Evolutionary conservation across 768 basidiomycete species (phyloP).

Genomic region (Phlebiopsis flavidoalba): DNA sequence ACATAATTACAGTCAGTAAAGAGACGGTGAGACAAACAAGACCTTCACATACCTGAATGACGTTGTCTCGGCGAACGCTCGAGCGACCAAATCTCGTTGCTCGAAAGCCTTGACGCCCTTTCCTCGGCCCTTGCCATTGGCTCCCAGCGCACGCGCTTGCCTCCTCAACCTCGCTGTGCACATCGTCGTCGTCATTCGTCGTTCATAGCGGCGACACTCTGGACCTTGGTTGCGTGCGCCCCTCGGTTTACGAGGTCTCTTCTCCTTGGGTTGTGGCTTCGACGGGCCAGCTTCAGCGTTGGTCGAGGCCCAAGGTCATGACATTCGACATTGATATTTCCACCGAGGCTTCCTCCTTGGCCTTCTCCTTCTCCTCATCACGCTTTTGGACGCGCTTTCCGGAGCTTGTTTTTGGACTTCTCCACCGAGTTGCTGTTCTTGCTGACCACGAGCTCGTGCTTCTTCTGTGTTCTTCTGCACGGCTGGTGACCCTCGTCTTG

Average conservation of each 20-base stretch:
- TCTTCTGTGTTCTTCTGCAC: slow-evolving; percentile 60
- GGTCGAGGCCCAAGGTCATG: slow-evolving; percentile 25
- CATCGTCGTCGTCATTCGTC: slow-evolving; percentile 42
- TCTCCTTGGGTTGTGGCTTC: slow-evolving; percentile 14
- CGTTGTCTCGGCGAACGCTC: slow-evolving; percentile 96
- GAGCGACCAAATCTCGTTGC: slow-evolving; percentile 89
- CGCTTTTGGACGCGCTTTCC: slow-evolving; percentile 57
- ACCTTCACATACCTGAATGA: slow-evolving; percentile 63
- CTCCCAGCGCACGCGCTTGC: slow-evolving; percentile 46
- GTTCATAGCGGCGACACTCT: neutral
- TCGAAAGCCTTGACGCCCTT: slow-evolving; percentile 63
- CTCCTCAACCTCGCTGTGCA: slow-evolving; percentile 65
- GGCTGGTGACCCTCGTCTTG: slow-evolving; percentile 24
- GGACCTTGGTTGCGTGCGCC: slow-evolving; percentile 13
- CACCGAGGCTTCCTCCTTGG: slow-evolving; percentile 69
- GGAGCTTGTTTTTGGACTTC: slow-evolving; percentile 72
- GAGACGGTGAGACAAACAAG: neutral
- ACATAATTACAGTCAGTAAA: slow-evolving; percentile 32
- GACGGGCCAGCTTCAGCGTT: slow-evolving; percentile 12
- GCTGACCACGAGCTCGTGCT: slow-evolving; percentile 66
- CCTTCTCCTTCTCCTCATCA: slow-evolving; percentile 51
- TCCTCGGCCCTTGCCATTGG: slow-evolving; percentile 38
- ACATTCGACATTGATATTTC: slow-evolving; percentile 66
- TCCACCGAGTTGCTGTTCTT: slow-evolving; percentile 56
- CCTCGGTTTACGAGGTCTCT: slow-evolving; percentile 1